Evolutionary conservation across 1,284 basidiomycete species (phyloP).

Genomic region (Veloporphyrellus conicus): DNA sequence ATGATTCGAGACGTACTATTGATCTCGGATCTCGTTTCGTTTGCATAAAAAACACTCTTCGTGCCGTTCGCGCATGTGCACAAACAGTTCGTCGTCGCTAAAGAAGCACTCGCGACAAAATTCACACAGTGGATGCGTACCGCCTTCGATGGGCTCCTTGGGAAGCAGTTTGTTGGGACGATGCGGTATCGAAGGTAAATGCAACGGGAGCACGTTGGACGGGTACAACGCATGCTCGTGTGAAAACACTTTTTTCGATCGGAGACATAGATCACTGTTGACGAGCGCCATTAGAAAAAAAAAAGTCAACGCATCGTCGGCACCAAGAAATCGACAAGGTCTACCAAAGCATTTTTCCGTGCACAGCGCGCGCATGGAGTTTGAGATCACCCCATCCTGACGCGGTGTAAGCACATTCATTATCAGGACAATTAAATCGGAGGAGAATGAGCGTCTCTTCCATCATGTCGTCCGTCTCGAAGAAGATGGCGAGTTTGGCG

Average conservation of each 20-base stretch:
- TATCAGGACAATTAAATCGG: constrained; percentile 82
- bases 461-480: constrained; percentile 93
- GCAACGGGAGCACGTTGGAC: constrained; percentile 62
- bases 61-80: constrained; percentile 90
- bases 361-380: constrained; percentile 70
- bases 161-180: constrained; percentile 43
- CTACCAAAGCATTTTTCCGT: constrained; percentile 80
- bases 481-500: constrained; percentile 73
- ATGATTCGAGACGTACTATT: constrained; percentile 64
- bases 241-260: constrained; percentile 89
- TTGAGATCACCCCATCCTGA: constrained; percentile 89
- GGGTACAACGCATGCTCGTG: constrained; percentile 92
- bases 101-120: constrained; percentile 93
- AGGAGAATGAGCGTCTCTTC: constrained; percentile 90
- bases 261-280: constrained; percentile 80
- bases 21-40: constrained; percentile 69
- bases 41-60: constrained; percentile 98
- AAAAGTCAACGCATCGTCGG: neutral
- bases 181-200: constrained; percentile 72
- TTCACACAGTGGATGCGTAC: constrained; percentile 79
- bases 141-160: constrained; percentile 61
- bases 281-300: neutral
- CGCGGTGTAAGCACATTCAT: constrained; percentile 78
- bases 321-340: constrained; percentile 20
- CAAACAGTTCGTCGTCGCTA: constrained; percentile 86